Percentiles rank a stretch among this genome's conserved stretches.
Evolutionary conservation across 192 early-diverging fungal species (phyloP).

Genomic region (Backusella morwellensis): DNA sequence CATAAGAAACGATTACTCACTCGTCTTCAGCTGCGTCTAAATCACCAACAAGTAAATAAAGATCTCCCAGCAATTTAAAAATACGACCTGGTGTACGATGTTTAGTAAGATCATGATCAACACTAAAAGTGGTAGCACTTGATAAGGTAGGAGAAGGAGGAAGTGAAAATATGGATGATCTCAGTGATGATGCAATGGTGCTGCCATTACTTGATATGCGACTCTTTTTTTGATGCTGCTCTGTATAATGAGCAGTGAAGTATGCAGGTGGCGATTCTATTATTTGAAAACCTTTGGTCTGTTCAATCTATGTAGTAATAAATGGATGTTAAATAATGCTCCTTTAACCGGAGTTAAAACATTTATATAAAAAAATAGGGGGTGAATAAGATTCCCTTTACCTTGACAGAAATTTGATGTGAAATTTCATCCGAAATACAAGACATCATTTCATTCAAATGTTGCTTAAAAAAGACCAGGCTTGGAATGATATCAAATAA

Average conservation of each 20-base stretch:
- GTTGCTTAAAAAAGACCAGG: not conserved
- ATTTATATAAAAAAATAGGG: not conserved
- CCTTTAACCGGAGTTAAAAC: too few species aligned
- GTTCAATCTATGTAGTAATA: not conserved
- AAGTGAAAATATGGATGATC: not conserved
- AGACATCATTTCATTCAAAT: not conserved
- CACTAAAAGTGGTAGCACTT: constrained; percentile 8
- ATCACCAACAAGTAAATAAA: constrained; percentile 71
- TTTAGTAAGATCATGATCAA: constrained; percentile 39
- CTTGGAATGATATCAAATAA: not conserved
- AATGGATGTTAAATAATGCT: not conserved
- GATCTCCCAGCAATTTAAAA: constrained; percentile 69
- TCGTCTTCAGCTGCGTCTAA: constrained; percentile 61
- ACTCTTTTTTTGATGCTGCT: not conserved
- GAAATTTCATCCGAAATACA: not conserved
- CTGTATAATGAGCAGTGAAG: not conserved
- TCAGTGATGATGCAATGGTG: not conserved
- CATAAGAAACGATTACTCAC: constrained; percentile 26
- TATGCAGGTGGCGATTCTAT: not conserved
- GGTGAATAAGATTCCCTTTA: not conserved
- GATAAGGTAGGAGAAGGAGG: constrained; percentile 41
- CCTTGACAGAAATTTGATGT: not conserved
- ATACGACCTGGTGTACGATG: constrained; percentile 66
- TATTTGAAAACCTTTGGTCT: not conserved
- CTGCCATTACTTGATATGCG: not conserved